Conservation (phyloP, 768 basidiomycete species). For the Xerocomus potaroensis region DNA sequence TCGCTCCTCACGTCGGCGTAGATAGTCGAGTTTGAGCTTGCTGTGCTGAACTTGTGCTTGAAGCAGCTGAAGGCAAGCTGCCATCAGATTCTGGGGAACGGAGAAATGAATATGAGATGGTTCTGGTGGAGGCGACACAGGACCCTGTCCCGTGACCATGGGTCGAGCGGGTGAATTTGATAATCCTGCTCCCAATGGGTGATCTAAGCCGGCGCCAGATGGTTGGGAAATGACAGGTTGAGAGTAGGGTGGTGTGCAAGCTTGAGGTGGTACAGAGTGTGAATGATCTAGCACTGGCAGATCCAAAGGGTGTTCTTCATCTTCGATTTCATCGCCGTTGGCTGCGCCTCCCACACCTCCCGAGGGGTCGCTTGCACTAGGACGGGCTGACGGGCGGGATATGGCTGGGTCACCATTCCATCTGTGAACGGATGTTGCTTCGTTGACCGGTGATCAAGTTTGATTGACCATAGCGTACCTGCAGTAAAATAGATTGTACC, state of each 20-base stretch:
- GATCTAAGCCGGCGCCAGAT: conserved; percentile 15
- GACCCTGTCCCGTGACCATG: conserved; percentile 5
- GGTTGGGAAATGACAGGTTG: conserved; percentile 12
- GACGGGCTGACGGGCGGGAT: conserved; percentile 42
- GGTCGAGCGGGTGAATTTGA: conserved; percentile 17
- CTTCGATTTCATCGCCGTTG: conserved; percentile 45
- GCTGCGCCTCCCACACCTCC: conserved; percentile 27
- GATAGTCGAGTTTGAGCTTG: conserved; percentile 65
- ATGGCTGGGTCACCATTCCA: conserved; percentile 67
- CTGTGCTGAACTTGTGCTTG: conserved; percentile 66
- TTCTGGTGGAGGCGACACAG: conserved; percentile 28
- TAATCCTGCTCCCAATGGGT: conserved; percentile 17
- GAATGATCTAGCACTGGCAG: conserved; percentile 29
- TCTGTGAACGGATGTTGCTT: conserved; percentile 32
- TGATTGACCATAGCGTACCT: conserved; percentile 38
- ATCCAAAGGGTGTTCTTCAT: conserved; percentile 48
- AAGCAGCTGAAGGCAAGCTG: conserved; percentile 54
- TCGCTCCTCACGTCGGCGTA: conserved; percentile 65
- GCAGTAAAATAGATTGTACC: conserved; percentile 71
- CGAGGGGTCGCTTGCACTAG: conserved; percentile 29
- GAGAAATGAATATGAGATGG: conserved; percentile 45
- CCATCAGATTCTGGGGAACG: conserved; percentile 54
- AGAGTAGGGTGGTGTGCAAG: conserved; percentile 22
- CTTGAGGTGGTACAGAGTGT: conserved; percentile 28
- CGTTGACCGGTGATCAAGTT: not conserved